phyloP scores from a whole-genome alignment of 2,329 filamentous ascomycete genomes.

The Aureobasidium sp. region DNA sequence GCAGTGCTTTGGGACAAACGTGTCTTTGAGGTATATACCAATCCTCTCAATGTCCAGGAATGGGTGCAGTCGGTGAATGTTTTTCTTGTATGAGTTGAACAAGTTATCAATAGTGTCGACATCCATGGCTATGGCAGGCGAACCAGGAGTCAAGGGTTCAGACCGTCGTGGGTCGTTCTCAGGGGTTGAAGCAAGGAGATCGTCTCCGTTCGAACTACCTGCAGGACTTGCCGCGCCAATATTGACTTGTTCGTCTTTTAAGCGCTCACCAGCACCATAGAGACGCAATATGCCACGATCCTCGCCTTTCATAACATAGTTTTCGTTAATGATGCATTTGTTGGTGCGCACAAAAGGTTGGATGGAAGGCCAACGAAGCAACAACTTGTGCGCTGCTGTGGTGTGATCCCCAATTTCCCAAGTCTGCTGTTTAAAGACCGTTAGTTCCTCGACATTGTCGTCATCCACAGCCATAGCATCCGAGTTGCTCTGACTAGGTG shows the following conservation, averaged over 20 bases:
- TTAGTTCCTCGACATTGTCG: background rate
- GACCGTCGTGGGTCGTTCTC: conserved; percentile 30
- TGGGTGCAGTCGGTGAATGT: conserved; percentile 59
- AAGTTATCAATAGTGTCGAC: conserved; percentile 44
- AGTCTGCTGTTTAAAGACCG: background rate
- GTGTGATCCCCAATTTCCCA: conserved; percentile 61
- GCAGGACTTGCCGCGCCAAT: conserved; percentile 34
- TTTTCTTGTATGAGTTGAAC: conserved; percentile 49
- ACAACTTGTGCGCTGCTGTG: conserved; percentile 75
- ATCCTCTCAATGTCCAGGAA: conserved; percentile 50
- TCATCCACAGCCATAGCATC: conserved; percentile 11
- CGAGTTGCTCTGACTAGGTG: conserved; percentile 1
- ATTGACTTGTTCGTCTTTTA: conserved; percentile 27
- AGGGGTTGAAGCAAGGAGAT: conserved; percentile 34
- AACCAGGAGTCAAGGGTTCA: conserved; percentile 33
- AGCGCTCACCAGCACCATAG: conserved; percentile 34
- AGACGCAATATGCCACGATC: conserved; percentile 31
- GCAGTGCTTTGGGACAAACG: conserved; percentile 35
- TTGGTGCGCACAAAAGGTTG: conserved; percentile 16
- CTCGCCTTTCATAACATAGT: conserved; percentile 33
- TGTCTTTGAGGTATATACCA: conserved; percentile 31
- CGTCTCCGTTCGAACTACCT: conserved; percentile 31
- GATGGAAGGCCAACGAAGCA: conserved; percentile 55
- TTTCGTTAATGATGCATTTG: conserved; percentile 18
- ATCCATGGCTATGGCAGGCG: conserved; percentile 43